Evolutionary conservation across 257 asterid species (phyloP).

Genomic region (Prunella vulgaris): DNA sequence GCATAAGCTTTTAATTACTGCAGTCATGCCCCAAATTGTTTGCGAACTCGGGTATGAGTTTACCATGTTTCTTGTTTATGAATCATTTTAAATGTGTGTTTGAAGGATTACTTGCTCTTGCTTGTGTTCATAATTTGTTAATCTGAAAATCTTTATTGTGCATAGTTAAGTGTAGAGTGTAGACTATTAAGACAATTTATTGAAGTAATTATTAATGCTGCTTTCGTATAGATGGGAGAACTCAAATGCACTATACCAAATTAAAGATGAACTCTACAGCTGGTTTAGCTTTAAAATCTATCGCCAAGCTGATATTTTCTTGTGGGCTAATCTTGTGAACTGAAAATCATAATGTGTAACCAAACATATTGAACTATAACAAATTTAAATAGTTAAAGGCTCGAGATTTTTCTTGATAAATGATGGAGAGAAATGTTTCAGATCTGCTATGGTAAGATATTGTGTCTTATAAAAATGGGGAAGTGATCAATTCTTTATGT

Average conservation of each 20-base stretch:
- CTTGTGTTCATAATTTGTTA: not conserved
- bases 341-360: not conserved
- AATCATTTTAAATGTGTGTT: too few species aligned
- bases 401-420: not conserved
- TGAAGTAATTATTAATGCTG: constrained; percentile 2
- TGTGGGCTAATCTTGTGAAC: too few species aligned
- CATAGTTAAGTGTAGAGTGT: too few species aligned
- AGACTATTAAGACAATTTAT: not conserved
- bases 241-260: not conserved
- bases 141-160: not conserved
- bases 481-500: not conserved
- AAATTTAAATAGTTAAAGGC: not conserved
- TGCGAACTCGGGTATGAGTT: not conserved
- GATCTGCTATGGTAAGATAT: not conserved
- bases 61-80: too few species aligned
- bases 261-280: not conserved
- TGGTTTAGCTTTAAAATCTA: not conserved
- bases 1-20: too few species aligned
- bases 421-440: not conserved
- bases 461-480: not conserved
- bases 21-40: too few species aligned
- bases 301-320: not conserved
- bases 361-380: not conserved
- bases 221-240: not conserved
- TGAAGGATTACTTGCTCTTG: not conserved